phyloP scores from a whole-genome alignment of 1,139 yeast genomes.

The Protomyces gravidus region DNA sequence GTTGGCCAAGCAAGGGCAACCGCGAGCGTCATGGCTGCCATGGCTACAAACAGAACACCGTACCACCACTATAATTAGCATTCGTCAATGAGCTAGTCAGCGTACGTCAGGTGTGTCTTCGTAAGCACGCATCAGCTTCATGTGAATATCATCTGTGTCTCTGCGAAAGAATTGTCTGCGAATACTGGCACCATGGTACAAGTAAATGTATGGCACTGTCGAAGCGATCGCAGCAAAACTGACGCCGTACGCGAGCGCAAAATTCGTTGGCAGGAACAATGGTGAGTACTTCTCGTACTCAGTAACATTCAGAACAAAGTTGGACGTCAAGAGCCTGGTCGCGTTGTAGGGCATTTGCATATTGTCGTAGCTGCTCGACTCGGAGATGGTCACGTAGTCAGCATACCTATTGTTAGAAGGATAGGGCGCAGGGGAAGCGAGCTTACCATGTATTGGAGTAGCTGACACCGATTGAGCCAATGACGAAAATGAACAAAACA shows the following conservation, averaged over 20 bases:
- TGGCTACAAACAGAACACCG: constrained; percentile 46
- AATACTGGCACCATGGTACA: constrained; percentile 57
- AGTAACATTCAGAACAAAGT: constrained; percentile 46
- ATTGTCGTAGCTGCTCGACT: constrained; percentile 50
- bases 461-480: constrained; percentile 43
- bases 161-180: constrained; percentile 46
- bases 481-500: constrained; percentile 47
- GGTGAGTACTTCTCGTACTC: constrained; percentile 57
- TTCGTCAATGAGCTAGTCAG: constrained; percentile 45
- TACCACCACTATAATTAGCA: constrained; percentile 53
- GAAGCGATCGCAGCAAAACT: constrained; percentile 58
- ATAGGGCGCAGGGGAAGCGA: constrained; percentile 3
- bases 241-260: constrained; percentile 56
- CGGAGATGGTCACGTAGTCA: constrained; percentile 32
- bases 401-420: constrained; percentile 45
- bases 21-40: constrained; percentile 51
- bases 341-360: constrained; percentile 47
- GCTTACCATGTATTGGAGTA: constrained; percentile 39
- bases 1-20: constrained; percentile 49
- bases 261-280: constrained; percentile 60
- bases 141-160: constrained; percentile 57
- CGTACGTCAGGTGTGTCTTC: constrained; percentile 46
- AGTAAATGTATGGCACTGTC: constrained; percentile 52
- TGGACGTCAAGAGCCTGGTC: constrained; percentile 45
- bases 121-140: constrained; percentile 57